Evolutionary conservation across 1,284 basidiomycete genomes (phyloP).

Genomic region (Phaffia rhodozyma): DNA sequence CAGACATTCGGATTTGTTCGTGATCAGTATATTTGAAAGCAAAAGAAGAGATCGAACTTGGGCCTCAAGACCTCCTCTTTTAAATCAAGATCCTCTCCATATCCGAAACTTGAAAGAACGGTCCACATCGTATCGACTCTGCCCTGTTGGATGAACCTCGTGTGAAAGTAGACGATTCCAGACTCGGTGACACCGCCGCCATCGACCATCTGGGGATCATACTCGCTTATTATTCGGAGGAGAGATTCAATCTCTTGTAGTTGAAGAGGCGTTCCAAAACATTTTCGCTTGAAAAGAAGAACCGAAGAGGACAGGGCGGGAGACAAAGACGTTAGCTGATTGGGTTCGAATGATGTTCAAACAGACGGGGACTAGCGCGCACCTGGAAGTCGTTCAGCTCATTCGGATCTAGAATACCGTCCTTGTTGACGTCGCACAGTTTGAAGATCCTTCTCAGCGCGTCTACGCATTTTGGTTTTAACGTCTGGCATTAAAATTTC

Average conservation of each 20-base stretch:
- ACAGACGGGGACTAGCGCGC: constrained; percentile 20
- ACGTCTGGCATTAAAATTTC: constrained; percentile 43
- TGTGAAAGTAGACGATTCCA: constrained; percentile 90
- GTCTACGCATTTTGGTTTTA: constrained; percentile 83
- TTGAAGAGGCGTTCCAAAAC: constrained; percentile 87
- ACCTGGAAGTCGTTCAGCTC: constrained; percentile 97
- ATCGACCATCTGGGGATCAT: constrained; percentile 39
- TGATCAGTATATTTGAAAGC: neutral
- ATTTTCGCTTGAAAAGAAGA: constrained; percentile 55
- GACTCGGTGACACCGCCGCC: constrained; percentile 71
- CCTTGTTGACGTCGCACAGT: constrained; percentile 88
- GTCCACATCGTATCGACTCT: constrained; percentile 97
- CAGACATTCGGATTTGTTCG: neutral
- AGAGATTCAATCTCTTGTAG: constrained; percentile 85
- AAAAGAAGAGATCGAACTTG: constrained; percentile 45
- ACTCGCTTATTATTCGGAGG: constrained; percentile 67
- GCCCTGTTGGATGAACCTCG: constrained; percentile 92
- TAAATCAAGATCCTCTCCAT: constrained; percentile 82
- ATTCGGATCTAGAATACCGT: constrained; percentile 74
- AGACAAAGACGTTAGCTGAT: neutral
- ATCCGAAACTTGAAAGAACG: constrained; percentile 86
- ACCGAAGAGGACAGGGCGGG: neutral
- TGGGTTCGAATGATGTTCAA: neutral
- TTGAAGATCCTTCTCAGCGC: constrained; percentile 91
- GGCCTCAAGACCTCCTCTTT: constrained; percentile 78